Evolutionary conservation across 768 basidiomycete genomes (phyloP), one percentile per base, ranked within the genome.

Genomic region (Pulveroboletus sp.): DNA sequence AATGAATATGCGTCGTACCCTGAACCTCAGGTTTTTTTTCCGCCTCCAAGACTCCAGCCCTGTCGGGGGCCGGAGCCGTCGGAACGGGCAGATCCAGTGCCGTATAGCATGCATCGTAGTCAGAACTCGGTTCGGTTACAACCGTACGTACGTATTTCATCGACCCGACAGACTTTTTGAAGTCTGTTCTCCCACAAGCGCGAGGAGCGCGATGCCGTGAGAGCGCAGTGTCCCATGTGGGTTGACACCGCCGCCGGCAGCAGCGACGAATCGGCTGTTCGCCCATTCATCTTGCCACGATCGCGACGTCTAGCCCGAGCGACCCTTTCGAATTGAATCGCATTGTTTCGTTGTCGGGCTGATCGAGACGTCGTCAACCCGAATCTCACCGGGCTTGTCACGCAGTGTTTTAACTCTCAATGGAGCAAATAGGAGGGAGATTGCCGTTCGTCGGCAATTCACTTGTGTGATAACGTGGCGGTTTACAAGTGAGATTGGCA

Each of bases 281-380:
- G n/a, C n/a, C 26, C 43, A n/a, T 8, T 45, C 52, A 34, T 32
- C 34, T 19, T 29, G 12, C 27, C 27, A 37, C 48, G 17, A 23
- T 19, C 47, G 23, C 44, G n/a, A n/a, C 49, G 47, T 29, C 39
- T 38, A 45, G 44, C 52, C 42, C 47, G 43, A 43, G 36, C 16
- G 34, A 20, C 12, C n/a, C n/a, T n/a, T 41, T 30, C 39, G 14
- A 19, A n/a, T n/a, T n/a, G n/a, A 6, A 10, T 39, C 51, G 36
- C 30, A 12, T 37, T 45, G 59, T 43, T 39, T 37, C 37, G 54
- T 38, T 53, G 57, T 53, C 42, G 37, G 37, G 30, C 37, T 47
- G 59, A 12, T 43, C 35, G 24, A 22, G 35, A 54, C 29, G 20
- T 27, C 24, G 22, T 51, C 49, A 42, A 22, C 31, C 49, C 34